These are phyloP conservation scores for Lyophyllum shimeji DNA, from an alignment of 768 basidiomycete genomes.

Conservation along the genomic window DNA sequence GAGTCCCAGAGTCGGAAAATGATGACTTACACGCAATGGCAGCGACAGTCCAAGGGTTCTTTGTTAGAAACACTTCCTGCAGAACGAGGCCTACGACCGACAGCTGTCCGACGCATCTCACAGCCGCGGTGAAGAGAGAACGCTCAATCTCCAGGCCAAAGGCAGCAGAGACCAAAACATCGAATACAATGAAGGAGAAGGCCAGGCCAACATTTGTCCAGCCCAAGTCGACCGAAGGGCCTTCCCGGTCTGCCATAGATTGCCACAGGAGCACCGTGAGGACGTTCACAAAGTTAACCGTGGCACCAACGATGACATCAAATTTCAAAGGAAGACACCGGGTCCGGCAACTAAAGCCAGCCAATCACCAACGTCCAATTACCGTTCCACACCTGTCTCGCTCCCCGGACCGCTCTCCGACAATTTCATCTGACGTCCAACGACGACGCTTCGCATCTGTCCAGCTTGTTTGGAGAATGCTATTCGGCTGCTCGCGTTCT, in stretches of 20 bases:
- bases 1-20: background rate
- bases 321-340: background rate
- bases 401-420: background rate
- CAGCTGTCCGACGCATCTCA: slow-evolving; percentile 78
- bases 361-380: background rate
- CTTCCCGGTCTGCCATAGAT: background rate
- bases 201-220: slow-evolving; percentile 81
- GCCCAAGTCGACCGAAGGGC: slow-evolving; percentile 34
- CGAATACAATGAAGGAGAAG: slow-evolving; percentile 72
- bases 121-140: slow-evolving; percentile 65
- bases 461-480: background rate
- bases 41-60: slow-evolving; percentile 73
- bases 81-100: slow-evolving; percentile 69
- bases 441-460: background rate
- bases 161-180: slow-evolving; percentile 60
- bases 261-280: too few relatives aligned
- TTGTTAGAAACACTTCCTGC: slow-evolving; percentile 71
- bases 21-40: slow-evolving; percentile 66
- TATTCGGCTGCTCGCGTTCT: background rate
- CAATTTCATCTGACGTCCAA: background rate
- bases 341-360: background rate
- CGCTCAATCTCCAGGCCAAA: slow-evolving; percentile 70
- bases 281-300: too few relatives aligned
- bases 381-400: background rate
- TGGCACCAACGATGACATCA: background rate